These are phyloP conservation scores for Pyrenophora seminiperda DNA, from an alignment of 2,329 filamentous ascomycete genomes.

Conservation along the genomic window DNA sequence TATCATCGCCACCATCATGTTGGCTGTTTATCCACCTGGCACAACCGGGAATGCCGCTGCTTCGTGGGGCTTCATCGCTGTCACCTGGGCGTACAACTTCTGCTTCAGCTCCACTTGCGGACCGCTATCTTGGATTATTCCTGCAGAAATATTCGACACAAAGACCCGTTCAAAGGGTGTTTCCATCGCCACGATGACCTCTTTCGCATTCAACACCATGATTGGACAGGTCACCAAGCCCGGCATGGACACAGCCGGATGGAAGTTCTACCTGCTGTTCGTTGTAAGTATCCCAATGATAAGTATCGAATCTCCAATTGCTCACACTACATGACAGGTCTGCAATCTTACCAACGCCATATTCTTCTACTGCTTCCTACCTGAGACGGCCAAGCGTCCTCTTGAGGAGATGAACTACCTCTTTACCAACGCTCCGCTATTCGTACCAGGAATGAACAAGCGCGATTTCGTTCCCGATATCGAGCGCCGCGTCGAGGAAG, in stretches of 20 bases:
- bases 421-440: conserved; percentile 68
- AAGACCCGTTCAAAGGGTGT: conserved; percentile 76
- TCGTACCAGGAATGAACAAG: conserved; percentile 64
- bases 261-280: conserved; percentile 65
- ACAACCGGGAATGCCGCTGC: conserved; percentile 59
- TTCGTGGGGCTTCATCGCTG: conserved; percentile 75
- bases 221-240: conserved; percentile 71
- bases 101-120: conserved; percentile 74
- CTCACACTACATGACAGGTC: conserved; percentile 43
- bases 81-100: conserved; percentile 82
- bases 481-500: conserved; percentile 63
- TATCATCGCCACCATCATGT: conserved; percentile 66
- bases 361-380: conserved; percentile 71
- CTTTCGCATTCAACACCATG: conserved; percentile 78
- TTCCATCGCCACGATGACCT: conserved; percentile 73
- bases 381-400: conserved; percentile 67
- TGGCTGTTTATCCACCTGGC: conserved; percentile 66
- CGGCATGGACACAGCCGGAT: conserved; percentile 61
- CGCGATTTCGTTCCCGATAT: conserved; percentile 62
- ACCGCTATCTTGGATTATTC: conserved; percentile 68
- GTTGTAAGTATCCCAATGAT: conserved; percentile 47
- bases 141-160: conserved; percentile 78
- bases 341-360: conserved; percentile 72
- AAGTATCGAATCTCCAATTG: too few relatives aligned
- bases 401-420: conserved; percentile 72